These are phyloP conservation scores for Nemania bipapillata DNA, from an alignment of 2,329 filamentous ascomycete genomes.

Conservation along the genomic window DNA sequence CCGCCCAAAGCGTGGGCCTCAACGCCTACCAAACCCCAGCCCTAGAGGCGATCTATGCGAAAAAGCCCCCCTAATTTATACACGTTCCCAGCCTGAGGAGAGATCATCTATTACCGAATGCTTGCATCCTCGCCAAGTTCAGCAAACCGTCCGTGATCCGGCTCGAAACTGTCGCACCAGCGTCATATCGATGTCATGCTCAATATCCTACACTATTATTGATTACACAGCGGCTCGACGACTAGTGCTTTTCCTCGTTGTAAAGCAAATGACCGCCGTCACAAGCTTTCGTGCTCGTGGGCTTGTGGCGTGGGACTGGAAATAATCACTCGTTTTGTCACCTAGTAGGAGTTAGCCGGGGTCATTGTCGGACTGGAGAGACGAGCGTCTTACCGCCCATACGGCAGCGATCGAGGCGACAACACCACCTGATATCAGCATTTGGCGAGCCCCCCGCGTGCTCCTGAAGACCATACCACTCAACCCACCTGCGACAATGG, in stretches of 20 bases:
- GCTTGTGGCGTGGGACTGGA: conserved; percentile 29
- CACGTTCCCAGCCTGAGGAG: conserved; percentile 61
- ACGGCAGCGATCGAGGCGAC: conserved; percentile 84
- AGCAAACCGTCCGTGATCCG: conserved; percentile 38
- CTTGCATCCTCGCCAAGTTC: conserved; percentile 51
- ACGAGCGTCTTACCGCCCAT: conserved; percentile 76
- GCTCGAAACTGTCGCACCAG: conserved; percentile 42
- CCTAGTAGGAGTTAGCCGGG: conserved; percentile 53
- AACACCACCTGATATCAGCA: conserved; percentile 93
- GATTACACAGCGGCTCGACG: conserved; percentile 30
- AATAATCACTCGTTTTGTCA: conserved; percentile 48
- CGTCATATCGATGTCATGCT: conserved; percentile 38
- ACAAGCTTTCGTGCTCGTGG: conserved; percentile 43
- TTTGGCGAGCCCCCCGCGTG: conserved; percentile 86
- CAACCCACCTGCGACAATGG: conserved; percentile 82
- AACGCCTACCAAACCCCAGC: conserved; percentile 52
- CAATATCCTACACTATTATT: conserved; percentile 50
- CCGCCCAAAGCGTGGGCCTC: conserved; percentile 46
- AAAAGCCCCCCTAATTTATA: conserved; percentile 63
- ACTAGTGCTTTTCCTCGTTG: conserved; percentile 9
- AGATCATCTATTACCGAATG: conserved; percentile 60
- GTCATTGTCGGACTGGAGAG: background rate
- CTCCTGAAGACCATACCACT: conserved; percentile 98
- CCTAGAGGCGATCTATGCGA: conserved; percentile 57
- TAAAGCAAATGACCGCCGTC: conserved; percentile 11